Evolutionary conservation across 2,329 filamentous ascomycete species (phyloP).

Genomic region (Fonsecaea multimorphosa): DNA sequence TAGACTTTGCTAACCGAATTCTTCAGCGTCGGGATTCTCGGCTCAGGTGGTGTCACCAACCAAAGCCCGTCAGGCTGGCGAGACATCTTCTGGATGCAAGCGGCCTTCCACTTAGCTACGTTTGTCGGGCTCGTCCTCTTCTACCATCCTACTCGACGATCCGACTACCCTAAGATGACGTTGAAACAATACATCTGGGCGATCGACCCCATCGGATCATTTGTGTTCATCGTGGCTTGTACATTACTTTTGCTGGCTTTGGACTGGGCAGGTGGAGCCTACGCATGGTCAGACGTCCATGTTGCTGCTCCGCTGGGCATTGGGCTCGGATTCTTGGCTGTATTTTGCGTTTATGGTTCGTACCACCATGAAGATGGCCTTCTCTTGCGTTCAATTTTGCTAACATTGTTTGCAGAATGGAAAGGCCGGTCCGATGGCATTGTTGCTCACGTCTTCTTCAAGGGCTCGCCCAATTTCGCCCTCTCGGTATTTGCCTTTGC

Average conservation of each 20-base stretch:
- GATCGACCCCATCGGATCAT: conserved; percentile 57
- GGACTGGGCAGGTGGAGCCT: conserved; percentile 55
- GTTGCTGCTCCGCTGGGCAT: conserved; percentile 50
- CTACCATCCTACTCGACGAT: conserved; percentile 54
- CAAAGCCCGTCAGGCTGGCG: conserved; percentile 57
- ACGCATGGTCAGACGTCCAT: conserved; percentile 49
- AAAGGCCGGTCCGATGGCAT: conserved; percentile 61
- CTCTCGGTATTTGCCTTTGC: conserved; percentile 63
- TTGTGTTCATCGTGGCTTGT: conserved; percentile 52
- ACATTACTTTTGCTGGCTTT: conserved; percentile 55
- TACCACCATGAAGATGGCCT: background rate
- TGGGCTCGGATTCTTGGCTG: conserved; percentile 50
- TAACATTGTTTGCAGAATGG: conserved; percentile 55
- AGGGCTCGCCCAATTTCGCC: conserved; percentile 60
- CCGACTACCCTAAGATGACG: conserved; percentile 49
- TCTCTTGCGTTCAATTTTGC: background rate
- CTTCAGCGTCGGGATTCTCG: conserved; percentile 55
- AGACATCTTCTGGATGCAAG: conserved; percentile 66
- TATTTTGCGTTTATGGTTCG: conserved; percentile 49
- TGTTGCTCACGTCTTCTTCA: conserved; percentile 63
- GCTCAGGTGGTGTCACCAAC: conserved; percentile 61
- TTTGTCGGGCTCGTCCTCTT: conserved; percentile 56
- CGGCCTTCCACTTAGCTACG: conserved; percentile 58
- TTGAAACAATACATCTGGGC: conserved; percentile 54
- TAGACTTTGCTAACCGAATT: background rate